These are phyloP conservation scores for Tolypocladium tundrense DNA, from an alignment of 2,329 filamentous ascomycete species.

Conservation along the genomic window DNA sequence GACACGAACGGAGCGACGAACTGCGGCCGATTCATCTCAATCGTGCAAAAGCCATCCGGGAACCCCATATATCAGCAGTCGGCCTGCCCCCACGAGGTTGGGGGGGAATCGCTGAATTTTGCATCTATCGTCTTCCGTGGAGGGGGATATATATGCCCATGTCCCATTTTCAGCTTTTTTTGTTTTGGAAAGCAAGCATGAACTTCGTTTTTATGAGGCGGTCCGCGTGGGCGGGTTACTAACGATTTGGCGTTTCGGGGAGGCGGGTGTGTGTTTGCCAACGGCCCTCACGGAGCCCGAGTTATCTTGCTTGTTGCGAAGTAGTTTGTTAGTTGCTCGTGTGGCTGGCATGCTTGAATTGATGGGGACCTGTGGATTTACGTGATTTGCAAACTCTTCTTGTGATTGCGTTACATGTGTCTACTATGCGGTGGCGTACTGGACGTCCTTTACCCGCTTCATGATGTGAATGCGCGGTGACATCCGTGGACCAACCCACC, in stretches of 20 bases:
- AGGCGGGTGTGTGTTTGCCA: not conserved
- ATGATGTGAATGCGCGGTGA: conserved; percentile 43
- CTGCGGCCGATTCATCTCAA: no score
- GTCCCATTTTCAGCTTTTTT: not conserved
- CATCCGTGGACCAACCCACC: conserved; percentile 57
- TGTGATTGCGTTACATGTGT: not conserved
- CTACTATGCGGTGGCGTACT: not conserved
- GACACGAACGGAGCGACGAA: not conserved
- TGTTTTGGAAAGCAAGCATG: not conserved
- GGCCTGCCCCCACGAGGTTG: no score
- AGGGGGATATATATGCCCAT: not conserved
- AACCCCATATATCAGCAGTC: no score
- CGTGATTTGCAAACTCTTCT: not conserved
- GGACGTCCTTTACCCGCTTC: conserved; percentile 17
- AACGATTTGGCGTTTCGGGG: not conserved
- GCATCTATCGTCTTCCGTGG: not conserved
- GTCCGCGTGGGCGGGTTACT: not conserved
- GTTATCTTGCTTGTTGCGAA: not conserved
- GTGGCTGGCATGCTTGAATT: not conserved
- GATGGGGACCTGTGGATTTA: not conserved
- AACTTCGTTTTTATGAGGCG: not conserved
- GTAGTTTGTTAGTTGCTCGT: not conserved
- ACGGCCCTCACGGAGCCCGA: not conserved
- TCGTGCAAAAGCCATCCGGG: no score
- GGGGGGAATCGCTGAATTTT: not conserved